phyloP scores from a whole-genome alignment of 2,329 filamentous ascomycete genomes.

The Ophiostoma sp. region DNA sequence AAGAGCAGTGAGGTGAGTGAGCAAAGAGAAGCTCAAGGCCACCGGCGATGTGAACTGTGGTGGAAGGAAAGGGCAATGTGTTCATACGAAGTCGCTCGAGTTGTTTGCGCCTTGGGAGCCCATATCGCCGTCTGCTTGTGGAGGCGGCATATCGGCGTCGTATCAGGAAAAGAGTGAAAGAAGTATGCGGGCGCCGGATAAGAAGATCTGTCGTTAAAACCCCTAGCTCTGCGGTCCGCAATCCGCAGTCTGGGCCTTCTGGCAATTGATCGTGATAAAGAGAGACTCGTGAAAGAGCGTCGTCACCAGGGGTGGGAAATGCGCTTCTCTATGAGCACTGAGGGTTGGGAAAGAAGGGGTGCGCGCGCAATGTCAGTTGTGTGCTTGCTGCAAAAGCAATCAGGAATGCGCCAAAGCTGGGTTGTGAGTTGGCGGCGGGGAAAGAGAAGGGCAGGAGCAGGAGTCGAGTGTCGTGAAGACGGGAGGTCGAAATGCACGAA shows the following conservation, averaged over 20 bases:
- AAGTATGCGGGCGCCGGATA: not conserved
- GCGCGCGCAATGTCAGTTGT: constrained; percentile 18
- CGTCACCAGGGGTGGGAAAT: not conserved
- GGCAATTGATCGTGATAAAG: not conserved
- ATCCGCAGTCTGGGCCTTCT: not conserved
- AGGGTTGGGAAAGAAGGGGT: not conserved
- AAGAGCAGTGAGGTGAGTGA: not conserved
- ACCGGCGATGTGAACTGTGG: not conserved
- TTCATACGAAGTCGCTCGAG: constrained; percentile 92
- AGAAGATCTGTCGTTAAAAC: not conserved
- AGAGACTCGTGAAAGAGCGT: not conserved
- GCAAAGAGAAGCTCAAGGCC: not conserved
- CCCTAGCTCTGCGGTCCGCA: not conserved
- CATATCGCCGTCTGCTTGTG: constrained; percentile 41
- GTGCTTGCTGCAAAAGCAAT: not conserved
- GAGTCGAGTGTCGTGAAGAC: not conserved
- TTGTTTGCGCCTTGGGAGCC: constrained; percentile 61
- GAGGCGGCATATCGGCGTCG: constrained; percentile 33
- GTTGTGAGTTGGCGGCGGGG: not conserved
- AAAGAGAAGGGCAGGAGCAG: not conserved
- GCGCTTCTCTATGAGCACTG: not conserved
- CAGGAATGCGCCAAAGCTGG: constrained; percentile 10
- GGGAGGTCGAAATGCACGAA: not conserved
- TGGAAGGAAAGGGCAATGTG: constrained; percentile 9
- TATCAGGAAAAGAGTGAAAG: constrained; percentile 29